Evolutionary conservation across 257 asterid species (phyloP).

Genomic region (Nicotiana tomentosiformis): DNA sequence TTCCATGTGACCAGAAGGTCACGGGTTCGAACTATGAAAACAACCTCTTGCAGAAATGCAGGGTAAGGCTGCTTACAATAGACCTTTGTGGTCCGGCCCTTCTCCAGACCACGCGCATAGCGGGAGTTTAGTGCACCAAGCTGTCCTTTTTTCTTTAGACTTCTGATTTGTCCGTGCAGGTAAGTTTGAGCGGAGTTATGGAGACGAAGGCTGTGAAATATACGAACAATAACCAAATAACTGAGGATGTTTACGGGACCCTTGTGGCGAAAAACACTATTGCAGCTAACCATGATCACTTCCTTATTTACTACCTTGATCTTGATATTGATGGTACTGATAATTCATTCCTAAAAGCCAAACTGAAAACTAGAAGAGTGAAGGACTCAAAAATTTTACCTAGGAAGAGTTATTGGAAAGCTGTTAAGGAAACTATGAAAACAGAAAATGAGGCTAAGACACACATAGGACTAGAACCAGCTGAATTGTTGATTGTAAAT

Average conservation of each 20-base stretch:
- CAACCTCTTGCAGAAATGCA: no score
- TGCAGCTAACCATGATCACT: constrained; percentile 63
- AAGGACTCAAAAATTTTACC: constrained; percentile 24
- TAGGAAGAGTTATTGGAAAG: constrained; percentile 63
- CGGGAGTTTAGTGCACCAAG: no score
- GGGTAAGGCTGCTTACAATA: no score
- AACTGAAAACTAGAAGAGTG: constrained; percentile 24
- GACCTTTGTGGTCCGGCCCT: no score
- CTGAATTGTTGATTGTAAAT: constrained; percentile 44
- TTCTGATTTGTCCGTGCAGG: constrained; percentile 25
- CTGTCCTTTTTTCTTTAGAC: no score
- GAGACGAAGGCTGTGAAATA: constrained; percentile 49
- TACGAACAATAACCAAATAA: constrained; percentile 19
- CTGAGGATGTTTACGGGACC: constrained; percentile 35
- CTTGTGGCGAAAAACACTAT: constrained; percentile 47
- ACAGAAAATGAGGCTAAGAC: constrained; percentile 40
- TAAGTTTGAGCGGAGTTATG: constrained; percentile 44
- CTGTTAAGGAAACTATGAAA: constrained; percentile 39
- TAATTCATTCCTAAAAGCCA: constrained; percentile 48
- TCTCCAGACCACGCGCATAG: no score
- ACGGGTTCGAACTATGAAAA: no score
- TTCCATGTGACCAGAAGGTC: no score
- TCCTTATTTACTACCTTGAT: constrained; percentile 59
- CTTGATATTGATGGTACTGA: constrained; percentile 52
- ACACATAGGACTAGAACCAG: constrained; percentile 29